Base-by-base conservation (phyloP, 352 stramenopile genomes). In the Globisporangium lucens region DNA sequence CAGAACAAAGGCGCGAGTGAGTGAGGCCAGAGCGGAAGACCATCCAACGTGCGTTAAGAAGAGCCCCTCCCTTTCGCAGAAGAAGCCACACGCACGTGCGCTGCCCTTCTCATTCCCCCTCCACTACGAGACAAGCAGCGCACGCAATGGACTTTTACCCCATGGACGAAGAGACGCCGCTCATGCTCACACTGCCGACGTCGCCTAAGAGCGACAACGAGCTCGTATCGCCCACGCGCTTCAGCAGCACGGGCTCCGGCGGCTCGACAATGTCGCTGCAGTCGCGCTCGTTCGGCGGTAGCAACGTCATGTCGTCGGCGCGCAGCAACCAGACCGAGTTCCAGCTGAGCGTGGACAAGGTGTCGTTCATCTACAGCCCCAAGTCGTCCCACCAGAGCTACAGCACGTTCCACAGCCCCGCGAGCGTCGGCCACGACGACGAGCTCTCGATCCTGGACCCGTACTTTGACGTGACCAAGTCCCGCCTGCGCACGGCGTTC, bases 381-480 rank as follows among this genome's bases (percentile, higher is more conserved):
- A 85, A 86, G 58, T 72, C 77, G 20, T 52, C 51, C 2, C 43
- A 63, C 12, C 66, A 72, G 24, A 75, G 71, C 35, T 80, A 88
- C 74, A 90, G 74, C 65, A 83, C 71, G 15, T 90, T 89, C 68
- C 71, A 84, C 35, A 76, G 83, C 56, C 67, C 73, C 29, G 63
- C 74, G 29, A 68, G 60, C 59, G 63, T 75, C 33, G 66, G 74
- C 65, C 67, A 84, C 29, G 71, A 89, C 74, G 85, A 95, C 62
- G 78, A 87, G 69, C 80, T 95, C 27, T 89, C 87, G 43, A 91
- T 93, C 57, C 63, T 95, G n/a, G 85, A 95, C 41, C 87, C 87
- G 65, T 93, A 93, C 72, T 95, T 95, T 64, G 87, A 95, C 63
- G 83, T 95, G 55, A 95, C 85, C 20, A 66, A 75, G n/a, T 90